Evolutionary conservation across 768 basidiomycete genomes (phyloP).

Genomic region (Pholiota conissans): DNA sequence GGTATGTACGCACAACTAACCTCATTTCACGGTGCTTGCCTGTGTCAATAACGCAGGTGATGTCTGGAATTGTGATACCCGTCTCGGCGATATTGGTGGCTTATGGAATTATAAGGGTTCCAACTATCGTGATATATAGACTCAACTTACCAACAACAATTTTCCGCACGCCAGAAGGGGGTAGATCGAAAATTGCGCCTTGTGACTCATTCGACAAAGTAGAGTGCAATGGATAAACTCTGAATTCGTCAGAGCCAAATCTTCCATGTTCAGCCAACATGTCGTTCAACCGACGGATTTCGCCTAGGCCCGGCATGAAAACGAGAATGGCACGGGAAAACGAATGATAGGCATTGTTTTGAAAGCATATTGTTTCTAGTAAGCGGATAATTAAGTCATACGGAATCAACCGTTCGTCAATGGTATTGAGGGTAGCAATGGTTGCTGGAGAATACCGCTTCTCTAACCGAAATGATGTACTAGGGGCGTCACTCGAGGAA

Average conservation of each 20-base stretch:
- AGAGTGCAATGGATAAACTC: conserved; percentile 86
- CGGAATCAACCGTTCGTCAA: conserved; percentile 87
- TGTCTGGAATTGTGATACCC: conserved; percentile 97
- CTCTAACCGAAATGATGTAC: conserved; percentile 54
- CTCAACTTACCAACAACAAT: conserved; percentile 81
- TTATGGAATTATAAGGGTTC: conserved; percentile 26
- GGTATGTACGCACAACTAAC: conserved; percentile 29
- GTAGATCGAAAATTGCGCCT: conserved; percentile 86
- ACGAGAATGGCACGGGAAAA: conserved; percentile 85
- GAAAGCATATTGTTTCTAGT: conserved; percentile 82
- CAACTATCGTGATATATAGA: conserved; percentile 3
- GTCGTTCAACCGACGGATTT: conserved; percentile 89
- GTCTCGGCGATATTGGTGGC: conserved; percentile 96
- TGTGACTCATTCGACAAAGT: conserved; percentile 92
- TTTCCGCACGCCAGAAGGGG: conserved; percentile 78
- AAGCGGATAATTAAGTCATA: conserved; percentile 87
- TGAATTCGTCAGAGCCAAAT: conserved; percentile 72
- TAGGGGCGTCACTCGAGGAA: conserved; percentile 35
- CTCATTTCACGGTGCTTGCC: conserved; percentile 96
- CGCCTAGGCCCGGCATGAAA: conserved; percentile 94
- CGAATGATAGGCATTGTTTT: conserved; percentile 43
- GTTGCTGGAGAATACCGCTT: conserved; percentile 82
- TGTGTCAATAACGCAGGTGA: conserved; percentile 93
- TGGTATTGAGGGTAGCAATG: conserved; percentile 73
- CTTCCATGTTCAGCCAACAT: conserved; percentile 69